A percentile compares a stretch with the other conserved stretches of the same genome.
These are phyloP conservation scores for Colletotrichum cereale DNA, from an alignment of 2,329 filamentous ascomycete genomes.

Conservation along the genomic window DNA sequence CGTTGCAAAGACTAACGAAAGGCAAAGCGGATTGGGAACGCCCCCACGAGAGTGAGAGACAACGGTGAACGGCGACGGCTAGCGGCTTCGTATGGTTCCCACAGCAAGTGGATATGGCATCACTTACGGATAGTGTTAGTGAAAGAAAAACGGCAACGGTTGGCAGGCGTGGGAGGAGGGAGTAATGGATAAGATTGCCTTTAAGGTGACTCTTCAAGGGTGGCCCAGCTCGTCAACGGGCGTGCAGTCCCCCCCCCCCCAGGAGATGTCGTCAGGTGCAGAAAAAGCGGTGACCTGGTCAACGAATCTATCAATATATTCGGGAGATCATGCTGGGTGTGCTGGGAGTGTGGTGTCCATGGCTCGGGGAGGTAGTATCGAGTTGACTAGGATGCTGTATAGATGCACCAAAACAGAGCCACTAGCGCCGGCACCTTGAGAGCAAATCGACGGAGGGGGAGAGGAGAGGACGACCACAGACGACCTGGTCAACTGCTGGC, in stretches of 20 bases:
- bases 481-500: neutral
- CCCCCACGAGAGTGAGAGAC: slow-evolving; percentile 15
- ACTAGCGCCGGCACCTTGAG: slow-evolving; percentile 34
- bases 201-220: neutral
- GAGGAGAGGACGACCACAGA: no score
- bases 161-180: neutral
- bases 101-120: slow-evolving; percentile 2
- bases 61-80: slow-evolving; percentile 1
- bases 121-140: neutral
- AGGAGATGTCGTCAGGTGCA: slow-evolving; percentile 29
- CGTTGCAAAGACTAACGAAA: neutral
- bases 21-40: slow-evolving; percentile 23
- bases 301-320: neutral
- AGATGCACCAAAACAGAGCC: neutral
- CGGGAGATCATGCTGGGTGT: slow-evolving; percentile 14
- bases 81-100: neutral
- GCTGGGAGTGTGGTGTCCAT: neutral
- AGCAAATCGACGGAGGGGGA: neutral
- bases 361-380: neutral
- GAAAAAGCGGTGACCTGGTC: slow-evolving; percentile 35
- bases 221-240: slow-evolving; percentile 5
- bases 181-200: neutral
- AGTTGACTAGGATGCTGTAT: neutral
- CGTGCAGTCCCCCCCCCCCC: neutral
- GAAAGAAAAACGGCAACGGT: neutral